These are phyloP conservation scores for Macrophomina phaseolina DNA, from an alignment of 2,329 filamentous ascomycete genomes.

Conservation along the genomic window DNA sequence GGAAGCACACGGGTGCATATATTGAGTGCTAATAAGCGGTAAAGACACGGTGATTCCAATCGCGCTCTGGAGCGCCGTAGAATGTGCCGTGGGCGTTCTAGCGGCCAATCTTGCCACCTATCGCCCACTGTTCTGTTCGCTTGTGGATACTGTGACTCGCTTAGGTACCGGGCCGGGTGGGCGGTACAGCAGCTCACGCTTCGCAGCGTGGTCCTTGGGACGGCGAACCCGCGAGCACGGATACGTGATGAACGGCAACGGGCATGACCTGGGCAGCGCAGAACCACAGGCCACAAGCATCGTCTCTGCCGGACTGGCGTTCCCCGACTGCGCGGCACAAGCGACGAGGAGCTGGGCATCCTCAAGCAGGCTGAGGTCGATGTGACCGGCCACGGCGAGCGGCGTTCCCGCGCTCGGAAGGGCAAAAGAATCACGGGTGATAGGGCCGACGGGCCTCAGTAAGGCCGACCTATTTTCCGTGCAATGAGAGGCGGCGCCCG, in stretches of 20 bases:
- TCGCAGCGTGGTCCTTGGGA: constrained; percentile 3
- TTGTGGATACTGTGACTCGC: constrained; percentile 6
- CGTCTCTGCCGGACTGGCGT: neutral
- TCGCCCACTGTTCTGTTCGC: constrained; percentile 8
- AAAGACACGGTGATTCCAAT: constrained; percentile 8
- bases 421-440: neutral
- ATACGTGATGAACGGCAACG: constrained; percentile 10
- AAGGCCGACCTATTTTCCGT: neutral
- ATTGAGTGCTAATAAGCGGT: neutral
- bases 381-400: neutral
- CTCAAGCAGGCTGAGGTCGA: constrained; percentile 17
- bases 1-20: neutral
- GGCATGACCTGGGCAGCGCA: neutral
- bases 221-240: constrained; percentile 9
- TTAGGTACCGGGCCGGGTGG: constrained; percentile 1
- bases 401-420: neutral
- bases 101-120: constrained; percentile 15
- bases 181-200: neutral
- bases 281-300: neutral
- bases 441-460: neutral
- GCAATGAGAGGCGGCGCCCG: neutral
- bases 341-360: constrained; percentile 21
- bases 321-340: neutral
- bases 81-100: constrained; percentile 9
- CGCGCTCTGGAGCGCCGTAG: constrained; percentile 11